These are phyloP conservation scores for Alternaria triticimaculans DNA, from an alignment of 2,329 filamentous ascomycete genomes.

Conservation along the genomic window DNA sequence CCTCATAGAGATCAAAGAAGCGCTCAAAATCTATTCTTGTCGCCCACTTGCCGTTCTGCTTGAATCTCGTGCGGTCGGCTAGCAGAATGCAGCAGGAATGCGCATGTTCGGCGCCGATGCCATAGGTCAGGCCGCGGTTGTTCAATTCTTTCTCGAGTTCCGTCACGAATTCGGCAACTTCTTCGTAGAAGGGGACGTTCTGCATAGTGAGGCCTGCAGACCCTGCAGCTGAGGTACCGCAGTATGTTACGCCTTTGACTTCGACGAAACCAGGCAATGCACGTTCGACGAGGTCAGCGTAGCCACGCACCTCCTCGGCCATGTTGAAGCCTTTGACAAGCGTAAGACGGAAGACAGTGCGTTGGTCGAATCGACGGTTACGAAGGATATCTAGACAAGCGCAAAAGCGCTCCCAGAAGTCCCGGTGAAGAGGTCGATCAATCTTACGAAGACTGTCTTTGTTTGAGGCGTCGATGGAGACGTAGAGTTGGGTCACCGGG, in stretches of 20 bases:
- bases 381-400: constrained; percentile 88
- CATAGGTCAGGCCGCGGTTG: constrained; percentile 77
- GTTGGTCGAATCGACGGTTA: constrained; percentile 81
- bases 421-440: constrained; percentile 88
- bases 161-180: constrained; percentile 81
- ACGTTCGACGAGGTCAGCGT: constrained; percentile 85
- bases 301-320: constrained; percentile 89
- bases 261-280: constrained; percentile 92
- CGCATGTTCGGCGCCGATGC: constrained; percentile 92
- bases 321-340: constrained; percentile 98
- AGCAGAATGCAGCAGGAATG: constrained; percentile 93
- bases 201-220: constrained; percentile 92
- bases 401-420: constrained; percentile 97
- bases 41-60: constrained; percentile 80
- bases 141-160: constrained; percentile 74
- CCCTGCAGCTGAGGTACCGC: constrained; percentile 84
- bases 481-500: constrained; percentile 93
- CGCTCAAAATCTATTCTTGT: constrained; percentile 88
- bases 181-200: constrained; percentile 95
- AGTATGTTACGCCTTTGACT: constrained; percentile 96
- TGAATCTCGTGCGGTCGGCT: constrained; percentile 77
- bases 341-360: constrained; percentile 92
- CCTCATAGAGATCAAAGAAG: constrained; percentile 85
- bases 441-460: constrained; percentile 86
- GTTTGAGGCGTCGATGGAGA: constrained; percentile 94